Conservation (phyloP, 495 filamentous ascomycete species). For the Daldinia bambusicola region DNA sequence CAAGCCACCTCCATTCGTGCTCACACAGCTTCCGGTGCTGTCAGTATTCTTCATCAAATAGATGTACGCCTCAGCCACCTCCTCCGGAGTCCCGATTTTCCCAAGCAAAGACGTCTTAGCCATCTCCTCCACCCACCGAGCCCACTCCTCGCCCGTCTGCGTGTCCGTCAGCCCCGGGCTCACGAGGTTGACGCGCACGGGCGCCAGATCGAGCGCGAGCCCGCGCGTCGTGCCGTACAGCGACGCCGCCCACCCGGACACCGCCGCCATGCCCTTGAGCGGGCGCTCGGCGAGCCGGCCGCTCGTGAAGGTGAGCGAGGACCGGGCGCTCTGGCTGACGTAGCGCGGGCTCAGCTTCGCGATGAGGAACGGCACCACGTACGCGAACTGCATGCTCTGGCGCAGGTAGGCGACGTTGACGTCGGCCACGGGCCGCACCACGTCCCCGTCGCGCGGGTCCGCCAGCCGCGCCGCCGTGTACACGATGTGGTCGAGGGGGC, state of each 20-base stretch:
- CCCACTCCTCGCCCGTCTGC: slow-evolving; percentile 43
- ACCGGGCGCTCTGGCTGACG: slow-evolving; percentile 47
- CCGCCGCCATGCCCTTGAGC: slow-evolving; percentile 51
- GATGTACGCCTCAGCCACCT: slow-evolving; percentile 67
- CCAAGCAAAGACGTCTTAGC: slow-evolving; percentile 50
- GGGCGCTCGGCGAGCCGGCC: slow-evolving; percentile 56
- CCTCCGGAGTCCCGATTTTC: slow-evolving; percentile 59
- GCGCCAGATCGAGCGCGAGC: slow-evolving; percentile 63
- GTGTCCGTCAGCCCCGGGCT: slow-evolving; percentile 62
- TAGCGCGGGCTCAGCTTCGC: slow-evolving; percentile 61
- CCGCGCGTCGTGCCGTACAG: slow-evolving; percentile 55
- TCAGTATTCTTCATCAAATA: slow-evolving; percentile 67
- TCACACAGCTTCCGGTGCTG: slow-evolving; percentile 55
- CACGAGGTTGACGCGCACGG: slow-evolving; percentile 66
- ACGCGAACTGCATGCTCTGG: slow-evolving; percentile 54
- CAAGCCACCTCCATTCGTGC: slow-evolving; percentile 19
- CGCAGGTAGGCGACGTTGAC: slow-evolving; percentile 50
- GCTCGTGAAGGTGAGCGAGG: slow-evolving; percentile 63
- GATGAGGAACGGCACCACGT: slow-evolving; percentile 58
- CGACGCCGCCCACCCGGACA: slow-evolving; percentile 46
- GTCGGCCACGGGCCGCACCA: slow-evolving; percentile 50
- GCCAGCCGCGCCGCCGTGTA: slow-evolving; percentile 58
- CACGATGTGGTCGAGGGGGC: slow-evolving; percentile 65
- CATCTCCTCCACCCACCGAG: slow-evolving; percentile 46
- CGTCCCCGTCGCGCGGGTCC: slow-evolving; percentile 35